Conservation (phyloP, 352 stramenopile species). For the Pythium inflatum region DNA sequence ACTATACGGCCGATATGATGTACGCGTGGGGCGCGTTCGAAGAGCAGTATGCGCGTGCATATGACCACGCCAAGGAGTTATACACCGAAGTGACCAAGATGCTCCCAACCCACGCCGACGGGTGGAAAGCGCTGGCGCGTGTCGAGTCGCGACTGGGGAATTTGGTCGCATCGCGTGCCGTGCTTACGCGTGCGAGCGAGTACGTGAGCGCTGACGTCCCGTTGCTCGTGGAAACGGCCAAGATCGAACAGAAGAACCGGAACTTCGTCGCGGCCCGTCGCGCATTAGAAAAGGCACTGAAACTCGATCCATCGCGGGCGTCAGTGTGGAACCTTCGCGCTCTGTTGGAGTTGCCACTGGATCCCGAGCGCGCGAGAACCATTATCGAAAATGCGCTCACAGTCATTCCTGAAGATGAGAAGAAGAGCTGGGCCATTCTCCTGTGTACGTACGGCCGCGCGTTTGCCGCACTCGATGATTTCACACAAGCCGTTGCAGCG, state of each 20-base stretch:
- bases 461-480: constrained; percentile 71
- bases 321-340: constrained; percentile 85
- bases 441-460: constrained; percentile 84
- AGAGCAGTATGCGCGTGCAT: constrained; percentile 63
- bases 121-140: constrained; percentile 70
- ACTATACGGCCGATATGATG: constrained; percentile 62
- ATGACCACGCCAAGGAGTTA: constrained; percentile 72
- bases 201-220: constrained; percentile 69
- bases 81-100: constrained; percentile 74
- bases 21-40: constrained; percentile 80
- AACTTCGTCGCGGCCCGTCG: constrained; percentile 59
- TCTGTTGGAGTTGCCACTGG: constrained; percentile 66
- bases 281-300: constrained; percentile 76
- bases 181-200: constrained; percentile 68
- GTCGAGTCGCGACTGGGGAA: constrained; percentile 68
- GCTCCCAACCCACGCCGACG: constrained; percentile 64
- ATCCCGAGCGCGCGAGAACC: constrained; percentile 68
- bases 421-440: constrained; percentile 83
- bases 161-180: constrained; percentile 62
- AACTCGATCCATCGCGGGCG: constrained; percentile 64
- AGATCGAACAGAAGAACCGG: constrained; percentile 80
- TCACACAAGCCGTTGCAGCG: constrained; percentile 71
- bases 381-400: constrained; percentile 78
- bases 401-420: constrained; percentile 72
- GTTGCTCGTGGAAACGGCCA: constrained; percentile 75